Base-by-base conservation (phyloP, 2,329 filamentous ascomycete species). In the Fusarium succisae region DNA sequence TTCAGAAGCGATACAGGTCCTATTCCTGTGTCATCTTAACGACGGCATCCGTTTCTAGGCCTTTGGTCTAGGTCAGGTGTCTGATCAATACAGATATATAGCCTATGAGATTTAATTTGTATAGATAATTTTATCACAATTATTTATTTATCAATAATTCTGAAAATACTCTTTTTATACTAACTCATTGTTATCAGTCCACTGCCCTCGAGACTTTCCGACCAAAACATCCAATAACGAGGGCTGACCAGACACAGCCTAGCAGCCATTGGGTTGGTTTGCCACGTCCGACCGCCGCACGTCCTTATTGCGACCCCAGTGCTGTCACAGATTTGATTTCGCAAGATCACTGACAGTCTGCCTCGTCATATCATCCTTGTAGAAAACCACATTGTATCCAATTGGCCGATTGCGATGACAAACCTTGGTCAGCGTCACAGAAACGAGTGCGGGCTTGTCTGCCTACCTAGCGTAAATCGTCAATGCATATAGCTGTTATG, bases 301-400 rank as follows among this genome's bases (percentile, higher is more conserved):
- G 9, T 11, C 20, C 20, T 15, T 28, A 11, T 47, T 28, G 18
- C 43, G 18, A 10, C 43, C n/a, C 24, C 26, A 3, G 45, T 48
- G 26, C 18, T 28, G 4, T 22, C 4, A 15, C 26, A 28, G 9
- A 14, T 32, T 32, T 32, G 32, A 17, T 6, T 30, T 30, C 14
- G 6, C 10, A 17, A 30, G 2, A 30, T 18, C 20, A 17, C 47
- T 15, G 3, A 15, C 10, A 32, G 3, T 50, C 3, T 30, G 8
- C 20, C 47, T 30, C 1, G 22, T 7, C 28, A 50, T 13, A n/a
- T 18, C 22, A 32, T n/a, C 10, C 20, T 30, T n/a, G 20, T 3
- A 4, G 10, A 6, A n/a, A 11, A 15, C 8, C 10, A 5, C 2
- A n/a, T 17, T 4, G 2, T 5, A 17, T n/a, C 4, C 26, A 30